Percentiles rank a stretch among this genome's conserved stretches.
These are phyloP conservation scores for Rhizopogon sp. DNA, from an alignment of 768 basidiomycete species.

Conservation along the genomic window DNA sequence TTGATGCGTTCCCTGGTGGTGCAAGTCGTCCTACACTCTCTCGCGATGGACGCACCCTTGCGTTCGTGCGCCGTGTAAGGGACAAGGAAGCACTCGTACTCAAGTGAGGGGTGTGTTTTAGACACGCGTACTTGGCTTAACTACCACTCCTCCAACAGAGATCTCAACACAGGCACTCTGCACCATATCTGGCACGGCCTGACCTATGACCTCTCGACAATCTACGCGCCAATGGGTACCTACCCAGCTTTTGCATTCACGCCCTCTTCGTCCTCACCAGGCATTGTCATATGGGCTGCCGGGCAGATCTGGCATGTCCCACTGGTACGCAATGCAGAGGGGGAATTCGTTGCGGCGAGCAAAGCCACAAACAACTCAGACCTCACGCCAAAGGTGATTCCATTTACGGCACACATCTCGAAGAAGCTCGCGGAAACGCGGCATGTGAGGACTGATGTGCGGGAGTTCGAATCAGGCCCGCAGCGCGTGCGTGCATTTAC, in stretches of 20 bases:
- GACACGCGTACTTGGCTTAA: background rate
- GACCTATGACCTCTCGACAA: conserved; percentile 56
- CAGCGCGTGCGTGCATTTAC: conserved; percentile 61
- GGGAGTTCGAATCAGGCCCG: conserved; percentile 46
- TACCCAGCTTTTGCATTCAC: conserved; percentile 75
- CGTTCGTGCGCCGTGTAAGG: conserved; percentile 68
- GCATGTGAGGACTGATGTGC: conserved; percentile 43
- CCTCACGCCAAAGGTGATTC: conserved; percentile 39
- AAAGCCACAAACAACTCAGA: background rate
- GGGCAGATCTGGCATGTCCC: conserved; percentile 66
- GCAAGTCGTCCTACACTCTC: conserved; percentile 70
- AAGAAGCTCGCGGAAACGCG: conserved; percentile 59
- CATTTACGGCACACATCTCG: conserved; percentile 59
- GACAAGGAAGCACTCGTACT: conserved; percentile 71
- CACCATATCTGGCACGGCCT: conserved; percentile 65
- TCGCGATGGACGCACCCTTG: conserved; percentile 61
- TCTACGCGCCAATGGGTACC: conserved; percentile 76
- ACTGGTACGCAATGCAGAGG: conserved; percentile 41
- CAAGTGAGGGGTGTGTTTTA: conserved; percentile 40
- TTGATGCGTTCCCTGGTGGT: conserved; percentile 59
- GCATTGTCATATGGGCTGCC: conserved; percentile 67
- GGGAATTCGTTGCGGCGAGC: conserved; percentile 42
- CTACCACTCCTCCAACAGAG: conserved; percentile 34
- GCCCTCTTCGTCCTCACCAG: conserved; percentile 42
- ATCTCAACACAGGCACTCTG: conserved; percentile 60